Evolutionary conservation across 164 flowering plant genomes (phyloP).

Genomic region (Vitis riparia): DNA sequence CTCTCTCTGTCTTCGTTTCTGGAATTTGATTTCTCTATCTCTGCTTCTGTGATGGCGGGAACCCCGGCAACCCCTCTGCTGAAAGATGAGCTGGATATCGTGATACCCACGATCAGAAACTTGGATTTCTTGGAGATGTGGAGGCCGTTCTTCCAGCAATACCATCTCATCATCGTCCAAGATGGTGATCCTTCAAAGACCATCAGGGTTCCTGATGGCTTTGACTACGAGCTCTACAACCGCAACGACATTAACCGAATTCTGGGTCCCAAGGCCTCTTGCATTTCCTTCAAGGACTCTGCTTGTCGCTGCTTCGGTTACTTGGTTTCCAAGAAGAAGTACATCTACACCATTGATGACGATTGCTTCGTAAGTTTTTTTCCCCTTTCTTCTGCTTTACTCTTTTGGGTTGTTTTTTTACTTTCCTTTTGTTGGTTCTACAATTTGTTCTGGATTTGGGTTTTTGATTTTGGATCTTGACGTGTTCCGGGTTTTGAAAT

Average conservation of each 20-base stretch:
- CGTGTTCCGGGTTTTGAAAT: background rate
- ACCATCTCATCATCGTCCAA: constrained; percentile 83
- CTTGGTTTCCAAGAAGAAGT: constrained; percentile 90
- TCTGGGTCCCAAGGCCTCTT: constrained; percentile 76
- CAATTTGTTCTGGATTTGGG: background rate
- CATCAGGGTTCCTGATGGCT: constrained; percentile 84
- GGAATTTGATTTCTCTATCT: background rate
- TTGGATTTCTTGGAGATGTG: constrained; percentile 87
- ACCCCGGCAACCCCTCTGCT: constrained; percentile 43
- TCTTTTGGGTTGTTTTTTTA: background rate
- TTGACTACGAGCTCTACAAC: constrained; percentile 83
- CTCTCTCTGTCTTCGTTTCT: constrained; percentile 1
- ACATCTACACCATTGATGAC: constrained; percentile 85
- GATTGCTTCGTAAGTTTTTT: constrained; percentile 84
- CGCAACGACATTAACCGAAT: constrained; percentile 73
- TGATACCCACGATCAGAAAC: constrained; percentile 81
- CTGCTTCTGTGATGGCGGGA: constrained; percentile 12
- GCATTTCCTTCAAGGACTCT: constrained; percentile 94
- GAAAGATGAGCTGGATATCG: constrained; percentile 83
- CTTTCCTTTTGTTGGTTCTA: background rate
- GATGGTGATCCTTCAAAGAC: constrained; percentile 76
- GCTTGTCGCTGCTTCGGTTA: constrained; percentile 88
- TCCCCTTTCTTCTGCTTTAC: background rate
- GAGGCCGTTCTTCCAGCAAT: constrained; percentile 75
- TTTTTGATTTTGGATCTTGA: constrained; percentile 1